These are phyloP conservation scores for Aspergillus novoparasiticus DNA, from an alignment of 2,329 filamentous ascomycete species.

Conservation along the genomic window DNA sequence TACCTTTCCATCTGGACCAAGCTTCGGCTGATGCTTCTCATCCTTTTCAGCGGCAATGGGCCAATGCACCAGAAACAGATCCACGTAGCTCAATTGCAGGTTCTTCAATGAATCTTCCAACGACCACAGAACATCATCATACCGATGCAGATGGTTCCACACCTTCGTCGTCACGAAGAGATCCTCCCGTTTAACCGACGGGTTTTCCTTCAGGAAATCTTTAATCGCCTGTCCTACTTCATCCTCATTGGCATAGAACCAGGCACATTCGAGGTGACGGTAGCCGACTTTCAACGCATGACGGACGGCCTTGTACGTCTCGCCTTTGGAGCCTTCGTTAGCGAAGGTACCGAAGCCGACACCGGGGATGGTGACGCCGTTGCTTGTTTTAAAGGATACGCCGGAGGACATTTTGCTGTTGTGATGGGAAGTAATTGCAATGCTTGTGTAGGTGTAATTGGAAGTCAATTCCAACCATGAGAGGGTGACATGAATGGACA, in stretches of 20 bases:
- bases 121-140: slow-evolving; percentile 52
- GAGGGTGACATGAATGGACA: too few species aligned
- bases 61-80: slow-evolving; percentile 65
- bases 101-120: slow-evolving; percentile 64
- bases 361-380: slow-evolving; percentile 63
- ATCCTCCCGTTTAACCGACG: slow-evolving; percentile 51
- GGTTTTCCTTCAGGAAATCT: slow-evolving; percentile 56
- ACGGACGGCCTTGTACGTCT: slow-evolving; percentile 59
- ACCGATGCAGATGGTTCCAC: slow-evolving; percentile 56
- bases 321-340: slow-evolving; percentile 64
- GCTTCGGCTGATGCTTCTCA: slow-evolving; percentile 50
- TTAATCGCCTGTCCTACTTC: slow-evolving; percentile 55
- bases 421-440: neutral
- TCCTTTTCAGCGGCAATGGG: slow-evolving; percentile 53
- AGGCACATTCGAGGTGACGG: slow-evolving; percentile 59
- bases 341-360: slow-evolving; percentile 69
- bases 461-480: neutral
- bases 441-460: neutral
- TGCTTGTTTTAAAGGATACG: slow-evolving; percentile 53
- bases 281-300: slow-evolving; percentile 56
- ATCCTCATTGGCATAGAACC: slow-evolving; percentile 57
- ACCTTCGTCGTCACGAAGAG: slow-evolving; percentile 57
- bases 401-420: neutral
- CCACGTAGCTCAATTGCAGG: slow-evolving; percentile 70
- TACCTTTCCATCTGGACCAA: slow-evolving; percentile 55